These are phyloP conservation scores for Maudiozyma serrabonitensis DNA, from an alignment of 805 yeast genomes.

Conservation along the genomic window DNA sequence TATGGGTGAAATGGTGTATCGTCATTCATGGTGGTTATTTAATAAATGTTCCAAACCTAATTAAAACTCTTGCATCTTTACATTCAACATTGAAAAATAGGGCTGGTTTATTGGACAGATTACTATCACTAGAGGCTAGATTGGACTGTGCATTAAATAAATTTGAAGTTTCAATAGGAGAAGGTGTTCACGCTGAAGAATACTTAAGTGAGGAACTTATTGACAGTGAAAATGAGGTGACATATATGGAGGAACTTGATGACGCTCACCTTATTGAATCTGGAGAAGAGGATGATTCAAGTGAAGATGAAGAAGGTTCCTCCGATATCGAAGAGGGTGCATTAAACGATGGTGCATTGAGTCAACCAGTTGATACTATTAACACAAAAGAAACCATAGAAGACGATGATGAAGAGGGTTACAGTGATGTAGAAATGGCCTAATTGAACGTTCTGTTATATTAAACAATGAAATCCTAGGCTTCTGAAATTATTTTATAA, in stretches of 20 bases:
- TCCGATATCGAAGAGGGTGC: constrained; percentile 1
- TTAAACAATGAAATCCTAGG: not conserved
- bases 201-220: constrained; percentile 30
- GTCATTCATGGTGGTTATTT: constrained; percentile 71
- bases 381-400: constrained; percentile 22
- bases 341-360: not conserved
- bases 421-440: constrained; percentile 34
- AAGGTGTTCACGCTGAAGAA: constrained; percentile 38
- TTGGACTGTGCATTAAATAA: constrained; percentile 60
- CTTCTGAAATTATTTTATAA: not conserved
- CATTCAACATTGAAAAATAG: constrained; percentile 58
- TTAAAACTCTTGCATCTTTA: constrained; percentile 49
- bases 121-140: constrained; percentile 76
- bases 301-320: constrained; percentile 1
- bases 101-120: constrained; percentile 56
- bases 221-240: constrained; percentile 16
- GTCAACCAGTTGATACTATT: constrained; percentile 8
- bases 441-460: not conserved
- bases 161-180: constrained; percentile 43
- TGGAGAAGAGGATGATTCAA: constrained; percentile 12
- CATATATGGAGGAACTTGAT: constrained; percentile 6
- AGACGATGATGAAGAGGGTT: constrained; percentile 27
- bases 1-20: constrained; percentile 85
- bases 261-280: constrained; percentile 4
- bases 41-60: constrained; percentile 36